These are phyloP conservation scores for Clarireedia paspali DNA, from an alignment of 2,329 filamentous ascomycete genomes.

Conservation along the genomic window DNA sequence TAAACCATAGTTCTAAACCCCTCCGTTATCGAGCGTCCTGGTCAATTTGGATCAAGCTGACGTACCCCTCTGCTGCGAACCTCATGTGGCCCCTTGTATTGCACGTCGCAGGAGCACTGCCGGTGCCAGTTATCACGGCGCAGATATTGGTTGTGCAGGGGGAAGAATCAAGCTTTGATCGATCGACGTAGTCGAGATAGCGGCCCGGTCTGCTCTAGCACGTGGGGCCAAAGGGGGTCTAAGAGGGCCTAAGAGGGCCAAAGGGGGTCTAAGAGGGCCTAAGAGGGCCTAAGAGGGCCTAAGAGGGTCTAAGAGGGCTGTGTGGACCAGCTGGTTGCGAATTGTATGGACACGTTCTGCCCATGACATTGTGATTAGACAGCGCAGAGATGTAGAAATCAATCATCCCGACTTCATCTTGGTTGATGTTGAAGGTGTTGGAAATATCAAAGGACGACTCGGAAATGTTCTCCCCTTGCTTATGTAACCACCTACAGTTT, in stretches of 20 bases:
- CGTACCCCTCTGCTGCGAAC: neutral
- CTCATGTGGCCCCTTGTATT: neutral
- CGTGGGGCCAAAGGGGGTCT: neutral
- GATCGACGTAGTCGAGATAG: neutral
- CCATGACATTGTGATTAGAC: neutral
- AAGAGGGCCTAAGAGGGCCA: neutral
- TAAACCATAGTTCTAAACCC: neutral
- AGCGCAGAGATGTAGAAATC: no score
- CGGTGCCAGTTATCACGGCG: neutral
- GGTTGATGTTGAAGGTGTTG: neutral
- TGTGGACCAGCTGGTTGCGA: neutral
- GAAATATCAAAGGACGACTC: no score
- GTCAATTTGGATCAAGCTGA: neutral
- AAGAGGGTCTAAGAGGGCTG: neutral
- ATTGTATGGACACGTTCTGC: neutral
- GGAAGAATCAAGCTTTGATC: slow-evolving; percentile 1
- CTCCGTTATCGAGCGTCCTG: neutral
- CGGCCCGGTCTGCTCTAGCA: neutral
- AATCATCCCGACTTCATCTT: no score
- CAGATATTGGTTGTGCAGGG: neutral
- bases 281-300: no score
- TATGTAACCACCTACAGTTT: no score
- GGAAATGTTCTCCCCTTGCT: no score
- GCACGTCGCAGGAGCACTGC: neutral
- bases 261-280: no score